Evolutionary conservation across 306 rosid genomes (phyloP), one percentile per base, ranked within the genome.

Genomic region (Argentina anserina): DNA sequence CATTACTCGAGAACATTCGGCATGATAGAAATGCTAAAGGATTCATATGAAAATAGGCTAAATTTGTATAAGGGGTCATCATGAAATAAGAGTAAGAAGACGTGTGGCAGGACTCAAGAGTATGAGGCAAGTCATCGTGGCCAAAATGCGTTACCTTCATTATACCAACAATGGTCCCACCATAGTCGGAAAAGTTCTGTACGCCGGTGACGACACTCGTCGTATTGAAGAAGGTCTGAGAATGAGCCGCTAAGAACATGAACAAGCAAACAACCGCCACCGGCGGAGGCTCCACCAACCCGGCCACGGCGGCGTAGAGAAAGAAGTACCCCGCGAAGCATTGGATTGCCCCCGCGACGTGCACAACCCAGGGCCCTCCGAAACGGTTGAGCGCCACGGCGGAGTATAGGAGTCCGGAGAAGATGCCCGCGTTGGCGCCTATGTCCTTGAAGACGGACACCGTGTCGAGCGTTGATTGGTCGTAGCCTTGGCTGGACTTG

Each of bases 401-500:
- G 68, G 97, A 78, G 81, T 84, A 94, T 31, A 89, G 92, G 52
- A 94, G 80, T 39, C 97, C 97, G 17, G 98, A 81, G 55, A 94
- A 79, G 65, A 88, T 36, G 42, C 98, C 98, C 39, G 85, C 90
- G 83, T 89, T 91, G 46, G 91, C 95, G 1, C 97, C 98, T 58
- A 94, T 84, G 82, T 94, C 97, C 23, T 94, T 91, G 95, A 94
- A 94, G 64, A 94, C 96, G 13, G 97, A 91, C 26, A 94, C 96
- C 29, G 96, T 87, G 79, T 91, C 96, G 70, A 94, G 94, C 3
- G 98, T 91, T 52, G 95, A 91, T 80, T 94, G 97, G 40, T 88
- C 87, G 76, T 94, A 94, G 50, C 82, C 81, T 34, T 91, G 97
- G 9, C 83, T 58, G 10, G 97, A 85, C 69, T 94, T 94, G 72